Evolutionary conservation across 768 basidiomycete genomes (phyloP), one percentile per base, ranked within the genome.

Genomic region (Holtermanniella nyarrowii): DNA sequence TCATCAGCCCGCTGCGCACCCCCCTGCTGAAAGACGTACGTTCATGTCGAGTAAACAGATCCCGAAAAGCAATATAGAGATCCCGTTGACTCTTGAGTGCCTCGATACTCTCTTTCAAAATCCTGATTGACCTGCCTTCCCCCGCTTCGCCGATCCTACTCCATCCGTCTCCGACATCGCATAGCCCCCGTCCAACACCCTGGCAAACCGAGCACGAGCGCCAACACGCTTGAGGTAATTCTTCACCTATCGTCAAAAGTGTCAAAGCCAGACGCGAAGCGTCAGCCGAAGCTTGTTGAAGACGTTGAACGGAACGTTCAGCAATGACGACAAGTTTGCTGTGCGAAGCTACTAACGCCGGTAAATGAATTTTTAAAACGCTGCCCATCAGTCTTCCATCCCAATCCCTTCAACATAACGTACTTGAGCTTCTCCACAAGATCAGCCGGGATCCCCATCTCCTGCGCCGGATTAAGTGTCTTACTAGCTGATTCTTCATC

Each of bases 391-490:
- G 45, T 37, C 7, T 37, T 16, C 31, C 31, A 37, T 16, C 10
- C 31, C 7, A 37, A 37, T 37, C 10, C 16, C 16, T 7, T 37
- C 31, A 37, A n/a, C 16, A 20, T 43, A 7, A 55, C 66, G 13
- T 74, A 85, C 84, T 78, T 76, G 50, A 96, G 80, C 67, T 91
- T 93, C 45, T 90, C 85, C 55, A 90, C 88, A 5, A 96, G 76
- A 71, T 96, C 89, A 53, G 85, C 82, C 2, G 93, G 93, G 48
- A 96, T 88, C 11, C 81, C 76, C 86, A 91, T 88, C 72, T 95
- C 88, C 64, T 93, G 88, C 2, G 62, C 49, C n/a, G 62, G 55
- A 14, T 68, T 62, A 5, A 74, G 62, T 22, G 57, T 59, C 43
- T 68, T 65, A 16, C 65, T 62, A 16, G 75, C 73, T 0, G 87